A percentile compares a stretch with the other conserved stretches of the same genome.
phyloP scores from a whole-genome alignment of 345 rosid species.

The Populus davidiana region DNA sequence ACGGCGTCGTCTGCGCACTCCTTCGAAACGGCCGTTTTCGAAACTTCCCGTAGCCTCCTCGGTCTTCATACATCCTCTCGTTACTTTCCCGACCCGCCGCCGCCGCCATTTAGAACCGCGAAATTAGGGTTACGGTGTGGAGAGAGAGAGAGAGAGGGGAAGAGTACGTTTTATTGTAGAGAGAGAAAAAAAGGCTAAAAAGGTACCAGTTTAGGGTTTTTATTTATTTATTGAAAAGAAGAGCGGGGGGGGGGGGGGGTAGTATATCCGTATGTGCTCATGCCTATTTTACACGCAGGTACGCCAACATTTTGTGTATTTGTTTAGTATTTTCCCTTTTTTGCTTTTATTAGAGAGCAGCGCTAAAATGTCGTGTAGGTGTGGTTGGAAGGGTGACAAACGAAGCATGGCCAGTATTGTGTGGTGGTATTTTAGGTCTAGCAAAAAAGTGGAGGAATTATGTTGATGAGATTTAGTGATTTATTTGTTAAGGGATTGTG shows the following conservation, averaged over 20 bases:
- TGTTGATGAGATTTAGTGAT: too few species aligned
- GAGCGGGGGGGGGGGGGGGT: neutral
- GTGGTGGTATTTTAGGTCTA: too few species aligned
- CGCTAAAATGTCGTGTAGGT: too few species aligned
- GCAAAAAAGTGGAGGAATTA: too few species aligned
- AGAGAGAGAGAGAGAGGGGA: neutral
- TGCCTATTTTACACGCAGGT: neutral
- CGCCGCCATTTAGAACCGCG: conserved; percentile 22
- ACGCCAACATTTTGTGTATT: neutral
- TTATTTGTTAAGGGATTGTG: too few species aligned
- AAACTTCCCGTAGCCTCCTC: conserved; percentile 53
- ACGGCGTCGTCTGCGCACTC: conserved; percentile 55
- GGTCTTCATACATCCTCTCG: conserved; percentile 16
- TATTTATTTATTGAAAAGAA: conserved; percentile 4
- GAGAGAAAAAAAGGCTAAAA: neutral
- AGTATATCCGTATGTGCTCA: neutral
- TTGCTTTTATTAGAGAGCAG: neutral
- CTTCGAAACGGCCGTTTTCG: conserved; percentile 58
- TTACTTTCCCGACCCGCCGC: conserved; percentile 17
- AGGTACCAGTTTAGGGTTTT: conserved; percentile 12
- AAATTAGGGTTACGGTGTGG: conserved; percentile 4
- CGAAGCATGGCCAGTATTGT: too few species aligned
- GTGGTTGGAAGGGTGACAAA: too few species aligned
- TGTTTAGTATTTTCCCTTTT: neutral
- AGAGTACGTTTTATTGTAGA: neutral